These are phyloP conservation scores for Populus hybrid DNA, from an alignment of 441 rosid genomes.

Conservation along the genomic window DNA sequence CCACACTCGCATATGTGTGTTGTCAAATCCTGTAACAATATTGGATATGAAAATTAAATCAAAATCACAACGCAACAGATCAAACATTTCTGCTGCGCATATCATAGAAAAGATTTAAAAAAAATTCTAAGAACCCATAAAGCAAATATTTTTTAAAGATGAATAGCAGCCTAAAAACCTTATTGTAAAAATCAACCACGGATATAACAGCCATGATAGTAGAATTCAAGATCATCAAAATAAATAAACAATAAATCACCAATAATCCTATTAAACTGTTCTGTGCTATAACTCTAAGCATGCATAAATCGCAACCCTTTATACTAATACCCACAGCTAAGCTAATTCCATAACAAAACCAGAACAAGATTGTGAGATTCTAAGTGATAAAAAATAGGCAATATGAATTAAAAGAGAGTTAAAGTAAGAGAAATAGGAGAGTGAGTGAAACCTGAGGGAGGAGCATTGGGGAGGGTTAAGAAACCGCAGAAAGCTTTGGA, in stretches of 20 bases:
- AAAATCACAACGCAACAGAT: not conserved
- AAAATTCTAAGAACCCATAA: not conserved
- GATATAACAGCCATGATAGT: not conserved
- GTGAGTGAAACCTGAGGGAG: slow-evolving; percentile 58
- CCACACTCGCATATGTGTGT: not conserved
- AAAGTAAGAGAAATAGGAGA: not conserved
- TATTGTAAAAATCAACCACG: not conserved
- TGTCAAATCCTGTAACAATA: not conserved
- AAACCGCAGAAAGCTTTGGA: slow-evolving; percentile 71
- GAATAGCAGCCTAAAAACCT: not conserved
- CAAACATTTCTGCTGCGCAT: not conserved
- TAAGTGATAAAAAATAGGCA: not conserved
- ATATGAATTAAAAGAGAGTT: not conserved
- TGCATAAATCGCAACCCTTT: not conserved
- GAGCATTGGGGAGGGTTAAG: slow-evolving; percentile 71
- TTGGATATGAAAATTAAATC: not conserved
- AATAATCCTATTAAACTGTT: not conserved
- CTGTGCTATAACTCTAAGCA: too few relatives aligned
- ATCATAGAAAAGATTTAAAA: not conserved
- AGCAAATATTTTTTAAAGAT: not conserved
- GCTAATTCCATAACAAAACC: not conserved
- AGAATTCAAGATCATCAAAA: not conserved
- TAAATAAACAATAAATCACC: not conserved
- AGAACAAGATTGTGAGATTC: not conserved
- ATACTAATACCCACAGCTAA: not conserved